Conservation (phyloP, 305 asterid genomes). For the Ilex paraguariensis region DNA sequence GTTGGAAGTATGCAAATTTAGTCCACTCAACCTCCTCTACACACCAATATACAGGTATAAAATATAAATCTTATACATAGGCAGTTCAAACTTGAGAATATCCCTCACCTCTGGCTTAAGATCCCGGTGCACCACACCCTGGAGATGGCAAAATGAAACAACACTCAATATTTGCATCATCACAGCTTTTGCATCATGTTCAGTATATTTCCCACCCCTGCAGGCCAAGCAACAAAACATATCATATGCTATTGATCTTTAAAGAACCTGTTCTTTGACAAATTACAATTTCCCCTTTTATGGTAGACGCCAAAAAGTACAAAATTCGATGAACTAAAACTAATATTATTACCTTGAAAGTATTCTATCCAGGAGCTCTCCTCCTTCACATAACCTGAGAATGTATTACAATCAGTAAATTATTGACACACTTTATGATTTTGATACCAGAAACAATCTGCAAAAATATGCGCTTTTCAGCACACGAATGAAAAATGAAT, state of each 20-base stretch:
- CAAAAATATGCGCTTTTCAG: too few species aligned
- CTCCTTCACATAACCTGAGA: conserved; percentile 92
- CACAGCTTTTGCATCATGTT: conserved; percentile 76
- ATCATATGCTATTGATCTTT: conserved; percentile 7
- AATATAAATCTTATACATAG: background rate
- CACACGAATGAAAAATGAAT: too few species aligned
- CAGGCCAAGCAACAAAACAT: conserved; percentile 9
- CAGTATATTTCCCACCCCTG: conserved; percentile 89
- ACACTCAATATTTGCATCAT: conserved; percentile 76
- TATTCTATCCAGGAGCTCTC: conserved; percentile 90
- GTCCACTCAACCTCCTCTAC: too few species aligned
- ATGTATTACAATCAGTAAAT: background rate
- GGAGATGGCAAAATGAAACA: conserved; percentile 90
- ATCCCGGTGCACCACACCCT: conserved; percentile 96
- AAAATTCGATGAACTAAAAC: background rate
- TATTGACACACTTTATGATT: too few species aligned
- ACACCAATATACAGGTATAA: too few species aligned
- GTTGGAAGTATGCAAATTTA: too few species aligned
- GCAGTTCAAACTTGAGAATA: background rate
- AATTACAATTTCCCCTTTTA: too few species aligned
- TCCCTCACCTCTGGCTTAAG: conserved; percentile 85
- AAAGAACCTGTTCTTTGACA: background rate
- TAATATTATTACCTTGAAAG: conserved; percentile 57
- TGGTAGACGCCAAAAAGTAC: conserved; percentile 2
- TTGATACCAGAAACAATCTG: too few species aligned